A percentile compares a stretch with the other conserved stretches of the same genome.
Conservation (phyloP, 179 eudicot genomes). For the Carnegiea gigantea region DNA sequence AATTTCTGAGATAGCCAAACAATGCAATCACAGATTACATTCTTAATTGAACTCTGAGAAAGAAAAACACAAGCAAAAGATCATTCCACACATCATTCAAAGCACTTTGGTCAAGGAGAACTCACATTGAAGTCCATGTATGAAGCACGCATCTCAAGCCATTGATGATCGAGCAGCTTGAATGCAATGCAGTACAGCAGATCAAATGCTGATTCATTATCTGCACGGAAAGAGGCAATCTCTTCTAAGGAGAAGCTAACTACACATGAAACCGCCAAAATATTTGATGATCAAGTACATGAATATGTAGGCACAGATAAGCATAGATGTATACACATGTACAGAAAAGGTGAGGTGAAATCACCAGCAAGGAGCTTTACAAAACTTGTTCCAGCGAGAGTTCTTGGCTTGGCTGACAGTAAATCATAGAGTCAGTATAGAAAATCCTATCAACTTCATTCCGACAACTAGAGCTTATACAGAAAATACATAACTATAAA, state of each 20-base stretch:
- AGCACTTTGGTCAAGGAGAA: slow-evolving; percentile 8
- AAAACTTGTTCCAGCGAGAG: slow-evolving; percentile 81
- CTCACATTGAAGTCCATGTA: slow-evolving; percentile 61
- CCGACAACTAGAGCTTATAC: not conserved
- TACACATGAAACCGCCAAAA: slow-evolving; percentile 1
- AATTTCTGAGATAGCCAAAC: not conserved
- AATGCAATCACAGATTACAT: not conserved
- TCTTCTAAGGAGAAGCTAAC: slow-evolving; percentile 10
- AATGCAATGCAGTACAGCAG: slow-evolving; percentile 51
- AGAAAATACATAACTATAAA: not conserved
- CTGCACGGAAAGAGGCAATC: slow-evolving; percentile 27
- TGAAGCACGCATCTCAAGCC: slow-evolving; percentile 61
- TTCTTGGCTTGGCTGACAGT: slow-evolving; percentile 71
- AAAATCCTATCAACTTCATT: not conserved
- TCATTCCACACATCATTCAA: not conserved
- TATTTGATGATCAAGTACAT: not conserved
- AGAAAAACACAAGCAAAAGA: not conserved
- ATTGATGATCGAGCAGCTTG: slow-evolving; percentile 46
- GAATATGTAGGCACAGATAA: too few relatives aligned
- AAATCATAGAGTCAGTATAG: not conserved
- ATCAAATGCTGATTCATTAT: slow-evolving; percentile 49
- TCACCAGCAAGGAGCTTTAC: slow-evolving; percentile 79
- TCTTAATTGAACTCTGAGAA: not conserved
- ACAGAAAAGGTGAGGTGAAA: not conserved
- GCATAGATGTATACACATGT: not conserved